These are phyloP conservation scores for Albophoma yamanashiensis DNA, from an alignment of 2,329 filamentous ascomycete species.

Conservation along the genomic window DNA sequence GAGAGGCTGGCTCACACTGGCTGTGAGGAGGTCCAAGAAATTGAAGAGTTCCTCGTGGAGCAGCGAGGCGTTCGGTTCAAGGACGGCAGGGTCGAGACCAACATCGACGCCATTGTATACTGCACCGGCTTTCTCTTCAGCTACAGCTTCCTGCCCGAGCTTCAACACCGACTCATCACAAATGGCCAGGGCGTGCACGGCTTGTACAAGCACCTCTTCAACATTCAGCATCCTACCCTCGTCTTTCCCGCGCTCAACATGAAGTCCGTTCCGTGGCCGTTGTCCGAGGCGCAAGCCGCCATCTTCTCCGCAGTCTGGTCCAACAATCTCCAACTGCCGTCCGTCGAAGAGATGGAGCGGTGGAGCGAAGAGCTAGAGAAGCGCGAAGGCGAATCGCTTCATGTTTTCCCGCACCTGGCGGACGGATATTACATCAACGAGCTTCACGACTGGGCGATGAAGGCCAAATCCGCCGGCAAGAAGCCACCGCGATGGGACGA, in stretches of 20 bases:
- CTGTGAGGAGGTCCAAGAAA: conserved; percentile 44
- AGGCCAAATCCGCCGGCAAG: conserved; percentile 47
- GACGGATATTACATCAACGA: conserved; percentile 64
- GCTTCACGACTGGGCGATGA: conserved; percentile 50
- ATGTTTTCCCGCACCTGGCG: conserved; percentile 19
- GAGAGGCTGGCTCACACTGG: conserved; percentile 32
- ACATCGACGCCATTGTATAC: conserved; percentile 71
- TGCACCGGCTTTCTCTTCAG: conserved; percentile 86
- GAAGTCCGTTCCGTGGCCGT: conserved; percentile 78
- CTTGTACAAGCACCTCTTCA: conserved; percentile 72
- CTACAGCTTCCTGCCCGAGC: conserved; percentile 56
- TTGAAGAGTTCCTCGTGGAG: conserved; percentile 42
- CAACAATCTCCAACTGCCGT: conserved; percentile 55
- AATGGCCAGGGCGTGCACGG: conserved; percentile 61
- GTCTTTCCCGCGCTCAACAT: conserved; percentile 67
- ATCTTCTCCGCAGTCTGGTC: conserved; percentile 70
- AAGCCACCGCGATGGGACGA: conserved; percentile 61
- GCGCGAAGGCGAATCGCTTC: conserved; percentile 20
- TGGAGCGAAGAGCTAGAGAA: conserved; percentile 59
- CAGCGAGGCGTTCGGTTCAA: conserved; percentile 54
- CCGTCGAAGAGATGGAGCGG: conserved; percentile 48
- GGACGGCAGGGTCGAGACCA: conserved; percentile 51
- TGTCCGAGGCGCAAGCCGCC: conserved; percentile 70
- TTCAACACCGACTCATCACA: conserved; percentile 45
- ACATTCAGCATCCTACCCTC: conserved; percentile 64